Base-by-base conservation (phyloP, 805 yeast species). In the Yarrowia sp. region DNA sequence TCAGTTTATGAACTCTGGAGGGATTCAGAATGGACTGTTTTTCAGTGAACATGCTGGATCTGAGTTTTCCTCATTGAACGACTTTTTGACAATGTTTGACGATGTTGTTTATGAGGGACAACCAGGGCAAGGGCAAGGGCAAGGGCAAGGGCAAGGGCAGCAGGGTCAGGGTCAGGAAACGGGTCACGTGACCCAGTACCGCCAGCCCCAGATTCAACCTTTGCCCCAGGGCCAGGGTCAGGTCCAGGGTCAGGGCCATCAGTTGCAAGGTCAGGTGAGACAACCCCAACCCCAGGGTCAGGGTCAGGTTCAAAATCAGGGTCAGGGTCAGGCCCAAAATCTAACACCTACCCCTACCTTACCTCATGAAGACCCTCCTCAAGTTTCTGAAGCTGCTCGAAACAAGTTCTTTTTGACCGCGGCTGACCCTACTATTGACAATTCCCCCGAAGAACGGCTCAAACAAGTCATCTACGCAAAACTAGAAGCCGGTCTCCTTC, bases 331-430 rank as follows among this genome's bases (percentile, higher is more conserved):
- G 18, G 15, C 8, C 2, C 51, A 47, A 32, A 32, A 33, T 8
- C n/a, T n/a, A n/a, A n/a, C n/a, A n/a, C 42, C 60, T 8, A n/a
- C 7, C 6, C 13, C 33, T 17, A 22, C 3, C 22, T 28, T 9
- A 18, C 11, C 22, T n/a, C 57, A 50, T 2, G 61, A 58, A 43
- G 51, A 58, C 8, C 57, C 57, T 31, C 65, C 64, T 18, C 55
- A 42, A 32, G 47, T 64, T 10, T 64, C 67, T 39, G 68, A 69
- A 63, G 48, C 95, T 1, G 96, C 97, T 1, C 82, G 91, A 68
- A 98, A 92, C 73, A 92, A 92, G 75, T 93, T 93, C 76, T 92
- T 93, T 77, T 77, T 93, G 57, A 93, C 98, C 0, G 98, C 98
- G 0, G 98, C 98, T 0, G 98, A 93, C 74, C 98, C 98, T 5